Percentiles rank a stretch among this genome's conserved stretches.
These are phyloP conservation scores for Edaphochlamys debaryana DNA, from an alignment of 139 green algal genomes.

Conservation along the genomic window DNA sequence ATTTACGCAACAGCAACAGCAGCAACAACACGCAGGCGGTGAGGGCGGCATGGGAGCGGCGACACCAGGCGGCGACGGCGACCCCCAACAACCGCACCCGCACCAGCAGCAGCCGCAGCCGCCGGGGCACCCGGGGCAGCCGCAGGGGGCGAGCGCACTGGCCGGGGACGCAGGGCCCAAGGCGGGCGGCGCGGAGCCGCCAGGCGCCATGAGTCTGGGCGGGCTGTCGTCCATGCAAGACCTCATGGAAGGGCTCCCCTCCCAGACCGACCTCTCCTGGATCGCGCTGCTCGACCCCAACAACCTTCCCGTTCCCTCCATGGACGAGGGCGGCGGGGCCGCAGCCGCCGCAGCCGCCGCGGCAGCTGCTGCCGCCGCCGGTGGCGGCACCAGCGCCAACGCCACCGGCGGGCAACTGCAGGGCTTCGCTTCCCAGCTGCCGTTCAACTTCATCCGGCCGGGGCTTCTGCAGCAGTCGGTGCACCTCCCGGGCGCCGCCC, in stretches of 20 bases:
- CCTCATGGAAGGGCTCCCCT: constrained; percentile 34
- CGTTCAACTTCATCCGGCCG: no score
- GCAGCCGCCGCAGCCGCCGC: no score
- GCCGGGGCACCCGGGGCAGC: background rate
- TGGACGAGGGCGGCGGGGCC: background rate
- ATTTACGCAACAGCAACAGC: background rate
- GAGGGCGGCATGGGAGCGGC: no score
- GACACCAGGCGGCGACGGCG: no score
- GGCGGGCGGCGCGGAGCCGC: background rate
- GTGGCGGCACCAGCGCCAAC: background rate
- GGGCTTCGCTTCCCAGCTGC: no score
- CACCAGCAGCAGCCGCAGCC: background rate
- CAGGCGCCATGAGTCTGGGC: constrained; percentile 21
- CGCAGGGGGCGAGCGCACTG: background rate
- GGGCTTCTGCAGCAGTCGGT: no score
- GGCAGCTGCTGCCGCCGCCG: background rate
- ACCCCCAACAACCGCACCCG: background rate
- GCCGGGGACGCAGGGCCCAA: no score
- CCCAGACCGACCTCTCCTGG: constrained; percentile 5
- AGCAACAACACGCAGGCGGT: background rate
- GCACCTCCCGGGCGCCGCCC: no score
- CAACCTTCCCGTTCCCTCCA: background rate
- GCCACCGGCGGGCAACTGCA: no score
- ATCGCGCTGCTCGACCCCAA: background rate
- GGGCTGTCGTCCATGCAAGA: constrained; percentile 39